phyloP scores from a whole-genome alignment of 768 basidiomycete species.

The Chalciporus piperatus region DNA sequence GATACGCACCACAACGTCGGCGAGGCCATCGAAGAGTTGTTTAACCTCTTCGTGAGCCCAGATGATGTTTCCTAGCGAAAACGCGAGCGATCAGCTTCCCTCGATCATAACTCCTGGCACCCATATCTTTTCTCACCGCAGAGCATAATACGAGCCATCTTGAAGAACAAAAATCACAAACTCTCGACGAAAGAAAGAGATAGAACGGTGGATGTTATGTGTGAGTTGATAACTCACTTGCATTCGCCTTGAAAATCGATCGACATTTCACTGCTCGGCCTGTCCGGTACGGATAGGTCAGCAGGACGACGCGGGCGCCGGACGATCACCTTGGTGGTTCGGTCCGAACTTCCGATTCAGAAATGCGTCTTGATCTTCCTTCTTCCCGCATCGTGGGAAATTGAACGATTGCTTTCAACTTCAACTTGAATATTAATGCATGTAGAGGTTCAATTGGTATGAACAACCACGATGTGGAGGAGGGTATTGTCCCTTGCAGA shows the following conservation, averaged over 20 bases:
- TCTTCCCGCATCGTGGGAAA: no score
- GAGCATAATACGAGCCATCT: slow-evolving; percentile 32
- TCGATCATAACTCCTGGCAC: neutral
- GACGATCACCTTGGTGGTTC: neutral
- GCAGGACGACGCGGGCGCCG: neutral
- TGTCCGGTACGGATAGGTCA: neutral
- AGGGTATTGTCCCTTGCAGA: no score
- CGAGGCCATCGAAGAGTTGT: slow-evolving; percentile 59
- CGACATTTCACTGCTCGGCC: neutral
- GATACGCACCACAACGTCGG: slow-evolving; percentile 71
- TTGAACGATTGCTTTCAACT: no score
- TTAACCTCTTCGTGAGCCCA: slow-evolving; percentile 81
- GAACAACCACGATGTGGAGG: no score
- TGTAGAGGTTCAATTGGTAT: no score
- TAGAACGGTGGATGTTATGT: neutral
- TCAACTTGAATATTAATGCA: no score
- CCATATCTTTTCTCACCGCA: slow-evolving; percentile 27
- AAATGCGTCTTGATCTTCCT: no score
- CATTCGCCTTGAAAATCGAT: neutral
- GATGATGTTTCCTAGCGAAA: slow-evolving; percentile 55
- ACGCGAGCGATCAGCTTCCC: neutral
- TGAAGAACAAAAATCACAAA: neutral
- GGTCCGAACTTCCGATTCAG: neutral
- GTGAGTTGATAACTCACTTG: neutral
- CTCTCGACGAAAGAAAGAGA: neutral